Base-by-base conservation (phyloP, 2,329 filamentous ascomycete species). In the Truncatella angustata region DNA sequence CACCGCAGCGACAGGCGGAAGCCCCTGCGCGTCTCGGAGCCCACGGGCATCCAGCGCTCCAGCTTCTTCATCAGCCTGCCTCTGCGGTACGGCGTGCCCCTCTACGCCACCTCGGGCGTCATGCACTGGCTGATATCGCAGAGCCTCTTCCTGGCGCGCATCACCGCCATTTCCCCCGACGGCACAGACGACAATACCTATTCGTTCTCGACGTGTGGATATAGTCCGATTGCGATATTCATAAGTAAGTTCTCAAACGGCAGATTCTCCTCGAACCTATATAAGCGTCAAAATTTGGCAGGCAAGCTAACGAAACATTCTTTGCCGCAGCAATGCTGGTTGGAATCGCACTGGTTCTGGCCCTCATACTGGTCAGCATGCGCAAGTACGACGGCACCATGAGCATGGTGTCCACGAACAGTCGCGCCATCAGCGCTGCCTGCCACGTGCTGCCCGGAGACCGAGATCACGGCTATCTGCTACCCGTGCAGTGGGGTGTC, bases 81-180 rank as follows among this genome's bases (percentile, higher is more conserved):
- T 1, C 70, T 73, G 34, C 65, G 65, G 14, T 80, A 75, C 50
- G 69, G 68, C 0, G 48, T 78, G 0, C 71, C 75, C 0, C 58
- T 78, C 1, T 61, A 72, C 2, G 53, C 59, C 0, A 54, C 58
- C 2, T 70, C 66, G 1, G 66, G 61, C 1, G 4, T 74, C 1
- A 60, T 79, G 49, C 76, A 80, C 56, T 80, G 75, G 76, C 63
- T 79, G 4, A 64, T 76, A 3, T 80, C 76, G 0, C 73, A 77
- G 53, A 71, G 69, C 39, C 53, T 78, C 1, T 79, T 77, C 59
- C 55, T 77, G 0, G 71, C 71, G 0, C 62, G 69, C 3, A 69
- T 74, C 18, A 62, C 61, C 2, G 65, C 63, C 2, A 7, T 68
- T 32, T 7, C 40, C 3, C 58, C 61, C 2, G 52, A 60, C 9